These are phyloP conservation scores for Cytospora leucostoma DNA, from an alignment of 2,329 filamentous ascomycete genomes.

Conservation along the genomic window DNA sequence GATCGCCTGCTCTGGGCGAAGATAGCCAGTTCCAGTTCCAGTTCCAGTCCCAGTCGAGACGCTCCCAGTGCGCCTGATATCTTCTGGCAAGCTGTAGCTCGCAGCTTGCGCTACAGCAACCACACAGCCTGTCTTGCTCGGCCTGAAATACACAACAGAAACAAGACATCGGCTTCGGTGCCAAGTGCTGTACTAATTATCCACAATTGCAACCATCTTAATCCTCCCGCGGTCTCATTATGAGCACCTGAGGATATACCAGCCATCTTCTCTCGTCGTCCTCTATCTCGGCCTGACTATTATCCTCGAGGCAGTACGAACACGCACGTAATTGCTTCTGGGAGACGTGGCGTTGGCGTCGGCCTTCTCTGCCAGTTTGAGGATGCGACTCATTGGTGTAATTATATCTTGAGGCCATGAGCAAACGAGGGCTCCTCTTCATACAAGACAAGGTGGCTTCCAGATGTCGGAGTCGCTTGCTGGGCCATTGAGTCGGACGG, in stretches of 20 bases:
- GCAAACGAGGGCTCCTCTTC: neutral
- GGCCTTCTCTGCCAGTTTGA: neutral
- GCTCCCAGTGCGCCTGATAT: no score
- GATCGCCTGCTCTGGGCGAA: no score
- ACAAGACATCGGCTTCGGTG: neutral
- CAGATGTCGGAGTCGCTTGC: neutral
- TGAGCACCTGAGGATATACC: neutral
- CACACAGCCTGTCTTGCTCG: no score
- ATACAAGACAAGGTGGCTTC: neutral
- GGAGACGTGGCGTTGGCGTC: neutral
- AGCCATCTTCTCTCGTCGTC: neutral
- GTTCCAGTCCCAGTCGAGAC: no score
- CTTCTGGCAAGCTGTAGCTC: no score
- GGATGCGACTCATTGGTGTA: neutral
- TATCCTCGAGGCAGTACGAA: neutral
- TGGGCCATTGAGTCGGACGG: neutral
- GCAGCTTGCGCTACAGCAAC: no score
- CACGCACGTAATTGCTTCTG: neutral
- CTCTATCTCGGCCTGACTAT: neutral
- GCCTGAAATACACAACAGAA: neutral
- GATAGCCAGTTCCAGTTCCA: no score
- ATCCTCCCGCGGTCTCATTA: neutral
- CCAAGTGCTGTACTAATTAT: neutral
- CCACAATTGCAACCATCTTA: neutral
- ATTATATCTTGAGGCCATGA: neutral